phyloP scores from a whole-genome alignment of 164 flowering plant species.

The Hamamelis virginiana region DNA sequence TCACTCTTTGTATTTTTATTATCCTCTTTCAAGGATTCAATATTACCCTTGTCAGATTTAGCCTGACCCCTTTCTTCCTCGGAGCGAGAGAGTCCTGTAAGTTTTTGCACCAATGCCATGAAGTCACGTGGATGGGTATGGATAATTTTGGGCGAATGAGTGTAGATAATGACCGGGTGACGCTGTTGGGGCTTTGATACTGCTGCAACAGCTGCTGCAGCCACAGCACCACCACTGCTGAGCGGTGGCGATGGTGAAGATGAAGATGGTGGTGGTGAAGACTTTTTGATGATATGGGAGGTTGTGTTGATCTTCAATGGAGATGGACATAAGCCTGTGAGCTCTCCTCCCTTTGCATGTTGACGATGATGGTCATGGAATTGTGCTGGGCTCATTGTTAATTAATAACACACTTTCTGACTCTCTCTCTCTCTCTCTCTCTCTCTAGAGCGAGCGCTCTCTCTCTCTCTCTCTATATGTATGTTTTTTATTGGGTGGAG shows the following conservation, averaged over 20 bases:
- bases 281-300: constrained; percentile 30
- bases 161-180: constrained; percentile 47
- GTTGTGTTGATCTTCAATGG: constrained; percentile 28
- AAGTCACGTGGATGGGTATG: constrained; percentile 41
- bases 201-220: neutral
- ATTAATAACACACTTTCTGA: too few relatives aligned
- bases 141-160: constrained; percentile 41
- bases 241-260: constrained; percentile 16
- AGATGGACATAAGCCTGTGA: constrained; percentile 6
- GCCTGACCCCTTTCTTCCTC: constrained; percentile 5
- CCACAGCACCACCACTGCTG: too few relatives aligned
- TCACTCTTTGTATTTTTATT: constrained; percentile 7
- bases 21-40: neutral
- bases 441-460: too few relatives aligned
- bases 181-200: constrained; percentile 15
- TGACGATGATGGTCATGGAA: constrained; percentile 14
- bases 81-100: constrained; percentile 32
- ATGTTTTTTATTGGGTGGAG: too few relatives aligned
- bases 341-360: neutral
- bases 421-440: too few relatives aligned
- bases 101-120: constrained; percentile 47
- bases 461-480: too few relatives aligned
- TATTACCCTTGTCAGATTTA: neutral
- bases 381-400: constrained; percentile 20
- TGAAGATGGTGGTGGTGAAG: constrained; percentile 9